These are phyloP conservation scores for Elongisporangium anandrum DNA, from an alignment of 352 stramenopile species.

Conservation along the genomic window DNA sequence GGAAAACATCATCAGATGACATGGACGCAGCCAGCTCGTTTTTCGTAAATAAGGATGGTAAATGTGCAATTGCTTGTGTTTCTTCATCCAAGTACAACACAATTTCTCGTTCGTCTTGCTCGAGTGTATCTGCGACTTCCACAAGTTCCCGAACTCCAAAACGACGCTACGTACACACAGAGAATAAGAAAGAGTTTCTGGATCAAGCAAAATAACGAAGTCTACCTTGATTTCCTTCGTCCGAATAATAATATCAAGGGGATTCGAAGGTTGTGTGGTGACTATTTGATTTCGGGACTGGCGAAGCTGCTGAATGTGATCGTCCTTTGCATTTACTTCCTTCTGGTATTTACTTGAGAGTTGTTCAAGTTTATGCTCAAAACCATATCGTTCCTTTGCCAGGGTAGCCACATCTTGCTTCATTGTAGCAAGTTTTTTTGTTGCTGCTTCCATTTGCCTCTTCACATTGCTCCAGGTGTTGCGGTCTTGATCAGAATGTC, in stretches of 20 bases:
- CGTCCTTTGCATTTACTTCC: slow-evolving; percentile 34
- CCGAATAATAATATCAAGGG: slow-evolving; percentile 44
- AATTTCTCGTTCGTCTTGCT: slow-evolving; percentile 34
- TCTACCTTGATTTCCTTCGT: slow-evolving; percentile 54
- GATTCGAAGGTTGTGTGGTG: slow-evolving; percentile 16
- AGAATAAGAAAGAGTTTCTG: neutral
- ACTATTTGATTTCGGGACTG: slow-evolving; percentile 12
- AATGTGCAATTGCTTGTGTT: slow-evolving; percentile 21
- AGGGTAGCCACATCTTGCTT: slow-evolving; percentile 24
- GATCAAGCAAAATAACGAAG: neutral
- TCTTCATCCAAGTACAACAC: slow-evolving; percentile 31
- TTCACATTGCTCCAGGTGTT: slow-evolving; percentile 7
- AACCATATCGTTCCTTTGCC: neutral
- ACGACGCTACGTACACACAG: slow-evolving; percentile 21
- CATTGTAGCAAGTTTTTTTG: slow-evolving; percentile 20
- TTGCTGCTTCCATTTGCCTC: slow-evolving; percentile 14
- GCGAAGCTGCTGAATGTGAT: slow-evolving; percentile 31
- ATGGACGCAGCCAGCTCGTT: slow-evolving; percentile 19
- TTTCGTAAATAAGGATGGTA: slow-evolving; percentile 29
- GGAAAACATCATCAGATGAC: slow-evolving; percentile 19
- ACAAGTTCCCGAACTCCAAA: slow-evolving; percentile 35
- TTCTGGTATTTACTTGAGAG: slow-evolving; percentile 7
- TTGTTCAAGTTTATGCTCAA: slow-evolving; percentile 9
- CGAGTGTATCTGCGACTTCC: slow-evolving; percentile 22
- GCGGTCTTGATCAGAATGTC: slow-evolving; percentile 13